Evolutionary conservation across 176 grass and related monocot genomes (phyloP).

Genomic region (Avena atlantica): DNA sequence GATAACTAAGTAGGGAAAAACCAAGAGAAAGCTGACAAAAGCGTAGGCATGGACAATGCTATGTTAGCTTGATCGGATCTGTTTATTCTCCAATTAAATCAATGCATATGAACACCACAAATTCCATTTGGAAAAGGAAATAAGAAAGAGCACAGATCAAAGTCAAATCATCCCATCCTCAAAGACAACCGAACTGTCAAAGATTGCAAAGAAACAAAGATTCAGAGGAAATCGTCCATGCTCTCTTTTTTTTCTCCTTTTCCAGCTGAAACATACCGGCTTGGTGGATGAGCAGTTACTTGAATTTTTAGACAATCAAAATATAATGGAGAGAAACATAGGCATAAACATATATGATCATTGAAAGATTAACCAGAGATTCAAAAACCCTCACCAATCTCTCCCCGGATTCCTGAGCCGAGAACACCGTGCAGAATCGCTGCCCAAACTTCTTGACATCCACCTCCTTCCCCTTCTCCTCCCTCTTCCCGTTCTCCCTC

Average conservation of each 20-base stretch:
- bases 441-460: not conserved
- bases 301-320: not conserved
- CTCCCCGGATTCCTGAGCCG: constrained; percentile 1
- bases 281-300: not conserved
- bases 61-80: not conserved
- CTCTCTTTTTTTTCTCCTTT: not conserved
- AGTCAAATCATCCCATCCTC: not conserved
- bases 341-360: not conserved
- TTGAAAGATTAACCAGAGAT: not conserved
- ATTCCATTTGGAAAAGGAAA: not conserved
- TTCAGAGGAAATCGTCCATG: not conserved
- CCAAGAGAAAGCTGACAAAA: not conserved
- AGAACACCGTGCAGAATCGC: constrained; percentile 10
- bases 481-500: not conserved
- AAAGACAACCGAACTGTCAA: not conserved
- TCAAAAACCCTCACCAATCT: constrained; percentile 44
- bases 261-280: not conserved
- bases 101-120: not conserved
- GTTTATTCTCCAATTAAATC: not conserved
- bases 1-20: not conserved
- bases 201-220: not conserved
- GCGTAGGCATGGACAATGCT: not conserved
- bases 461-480: not conserved
- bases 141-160: not conserved
- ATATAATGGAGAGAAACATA: not conserved